Percentiles rank a stretch among this genome's conserved stretches.
Evolutionary conservation across 352 stramenopile species (phyloP).

Genomic region (Peronosclerospora sorghi): DNA sequence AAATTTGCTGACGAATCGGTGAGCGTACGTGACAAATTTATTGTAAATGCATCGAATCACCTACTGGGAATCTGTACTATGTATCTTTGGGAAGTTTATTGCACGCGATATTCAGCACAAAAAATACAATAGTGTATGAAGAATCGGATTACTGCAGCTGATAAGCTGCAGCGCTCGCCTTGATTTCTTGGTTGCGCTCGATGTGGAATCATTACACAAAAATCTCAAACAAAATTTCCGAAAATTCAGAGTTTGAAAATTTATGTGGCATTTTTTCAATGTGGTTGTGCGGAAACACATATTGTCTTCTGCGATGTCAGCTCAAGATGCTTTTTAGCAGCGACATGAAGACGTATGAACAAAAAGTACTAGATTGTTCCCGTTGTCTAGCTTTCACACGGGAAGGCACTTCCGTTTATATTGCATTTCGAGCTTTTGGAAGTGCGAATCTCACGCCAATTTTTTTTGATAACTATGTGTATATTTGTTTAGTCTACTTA

Average conservation of each 20-base stretch:
- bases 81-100: slow-evolving; percentile 24
- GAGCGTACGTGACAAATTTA: slow-evolving; percentile 16
- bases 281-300: slow-evolving; percentile 16
- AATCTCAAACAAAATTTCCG: neutral
- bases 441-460: too few species aligned
- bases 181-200: slow-evolving; percentile 12
- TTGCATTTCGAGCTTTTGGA: slow-evolving; percentile 9
- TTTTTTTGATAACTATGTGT: too few species aligned
- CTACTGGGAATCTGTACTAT: slow-evolving; percentile 11
- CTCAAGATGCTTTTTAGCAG: slow-evolving; percentile 5
- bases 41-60: slow-evolving; percentile 11
- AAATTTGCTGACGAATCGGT: slow-evolving; percentile 15
- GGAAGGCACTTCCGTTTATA: slow-evolving; percentile 6
- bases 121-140: slow-evolving; percentile 20
- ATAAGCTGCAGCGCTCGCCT: slow-evolving; percentile 3
- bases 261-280: slow-evolving; percentile 12
- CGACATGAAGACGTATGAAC: slow-evolving; percentile 4
- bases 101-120: slow-evolving; percentile 16
- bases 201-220: slow-evolving; percentile 3
- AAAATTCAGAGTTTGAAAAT: neutral
- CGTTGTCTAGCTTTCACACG: slow-evolving; percentile 8
- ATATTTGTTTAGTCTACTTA: too few species aligned
- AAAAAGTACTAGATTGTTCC: slow-evolving; percentile 6
- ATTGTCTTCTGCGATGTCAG: slow-evolving; percentile 9
- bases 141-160: slow-evolving; percentile 5